Percentiles rank a stretch among this genome's conserved stretches.
These are phyloP conservation scores for Dioszegia aurantiaca DNA, from an alignment of 768 basidiomycete genomes.

Conservation along the genomic window DNA sequence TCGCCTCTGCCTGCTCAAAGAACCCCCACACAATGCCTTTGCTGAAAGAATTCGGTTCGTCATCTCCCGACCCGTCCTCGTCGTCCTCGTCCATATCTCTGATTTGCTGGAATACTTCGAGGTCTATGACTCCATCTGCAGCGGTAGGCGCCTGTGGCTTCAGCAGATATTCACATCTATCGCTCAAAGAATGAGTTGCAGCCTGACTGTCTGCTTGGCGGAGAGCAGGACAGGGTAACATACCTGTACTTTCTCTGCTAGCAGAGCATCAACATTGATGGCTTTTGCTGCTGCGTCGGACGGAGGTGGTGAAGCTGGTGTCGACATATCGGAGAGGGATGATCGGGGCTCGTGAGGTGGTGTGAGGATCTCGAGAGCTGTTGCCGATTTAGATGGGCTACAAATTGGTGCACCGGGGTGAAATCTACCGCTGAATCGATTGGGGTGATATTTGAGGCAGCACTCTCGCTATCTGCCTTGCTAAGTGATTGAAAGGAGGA, in stretches of 20 bases:
- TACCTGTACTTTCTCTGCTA: constrained; percentile 11
- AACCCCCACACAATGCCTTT: constrained; percentile 73
- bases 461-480: no score
- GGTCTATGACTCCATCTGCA: constrained; percentile 60
- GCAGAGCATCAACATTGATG: constrained; percentile 1
- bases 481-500: not conserved
- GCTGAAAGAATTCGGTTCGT: constrained; percentile 66
- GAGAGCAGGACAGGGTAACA: no score
- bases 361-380: no score
- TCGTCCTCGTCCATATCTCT: constrained; percentile 68
- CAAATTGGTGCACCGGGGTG: no score
- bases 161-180: no score
- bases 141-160: constrained; percentile 6
- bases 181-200: no score
- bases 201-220: not conserved
- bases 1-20: constrained; percentile 72
- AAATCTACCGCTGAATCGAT: no score
- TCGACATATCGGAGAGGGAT: no score
- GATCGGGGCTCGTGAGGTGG: no score
- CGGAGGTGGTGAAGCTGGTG: no score
- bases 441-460: no score
- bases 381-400: no score
- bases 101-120: constrained; percentile 78
- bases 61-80: constrained; percentile 63
- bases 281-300: not conserved